phyloP scores from a whole-genome alignment of 352 stramenopile genomes.

The Phytophthora constricta region DNA sequence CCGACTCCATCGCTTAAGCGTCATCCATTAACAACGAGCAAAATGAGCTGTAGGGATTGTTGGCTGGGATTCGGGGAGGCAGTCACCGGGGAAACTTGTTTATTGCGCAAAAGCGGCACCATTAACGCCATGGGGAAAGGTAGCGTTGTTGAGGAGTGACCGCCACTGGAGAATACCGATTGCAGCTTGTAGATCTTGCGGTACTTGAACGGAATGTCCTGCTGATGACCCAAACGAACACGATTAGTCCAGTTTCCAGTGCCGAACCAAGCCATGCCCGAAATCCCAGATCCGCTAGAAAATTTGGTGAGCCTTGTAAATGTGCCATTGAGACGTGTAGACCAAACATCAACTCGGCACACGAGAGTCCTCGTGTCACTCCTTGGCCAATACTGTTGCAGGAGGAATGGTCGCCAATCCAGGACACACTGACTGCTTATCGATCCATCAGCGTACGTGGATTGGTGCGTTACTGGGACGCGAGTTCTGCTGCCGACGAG shows the following conservation, averaged over 20 bases:
- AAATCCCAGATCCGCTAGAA: conserved; percentile 8
- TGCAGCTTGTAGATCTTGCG: conserved; percentile 15
- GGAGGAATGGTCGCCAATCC: conserved; percentile 3
- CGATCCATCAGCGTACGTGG: conserved; percentile 16
- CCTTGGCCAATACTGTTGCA: neutral
- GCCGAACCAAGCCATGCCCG: conserved; percentile 2
- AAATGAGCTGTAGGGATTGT: conserved; percentile 19
- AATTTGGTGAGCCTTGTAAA: conserved; percentile 6
- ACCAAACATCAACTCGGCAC: neutral
- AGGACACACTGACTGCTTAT: conserved; percentile 9
- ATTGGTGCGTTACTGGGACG: neutral
- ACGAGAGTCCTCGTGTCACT: conserved; percentile 5
- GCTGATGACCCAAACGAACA: conserved; percentile 7
- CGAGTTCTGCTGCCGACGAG: neutral
- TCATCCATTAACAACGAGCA: conserved; percentile 14
- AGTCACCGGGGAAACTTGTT: neutral
- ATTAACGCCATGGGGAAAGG: conserved; percentile 11
- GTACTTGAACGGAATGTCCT: conserved; percentile 6
- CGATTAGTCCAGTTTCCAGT: conserved; percentile 13
- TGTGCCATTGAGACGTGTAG: conserved; percentile 5
- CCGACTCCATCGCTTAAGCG: neutral
- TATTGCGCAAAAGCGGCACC: conserved; percentile 3
- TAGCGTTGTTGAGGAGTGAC: conserved; percentile 10
- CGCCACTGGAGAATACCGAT: conserved; percentile 8
- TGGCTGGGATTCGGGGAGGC: neutral